Base-by-base conservation (phyloP, 352 stramenopile genomes). In the Pythium guiyangense region DNA sequence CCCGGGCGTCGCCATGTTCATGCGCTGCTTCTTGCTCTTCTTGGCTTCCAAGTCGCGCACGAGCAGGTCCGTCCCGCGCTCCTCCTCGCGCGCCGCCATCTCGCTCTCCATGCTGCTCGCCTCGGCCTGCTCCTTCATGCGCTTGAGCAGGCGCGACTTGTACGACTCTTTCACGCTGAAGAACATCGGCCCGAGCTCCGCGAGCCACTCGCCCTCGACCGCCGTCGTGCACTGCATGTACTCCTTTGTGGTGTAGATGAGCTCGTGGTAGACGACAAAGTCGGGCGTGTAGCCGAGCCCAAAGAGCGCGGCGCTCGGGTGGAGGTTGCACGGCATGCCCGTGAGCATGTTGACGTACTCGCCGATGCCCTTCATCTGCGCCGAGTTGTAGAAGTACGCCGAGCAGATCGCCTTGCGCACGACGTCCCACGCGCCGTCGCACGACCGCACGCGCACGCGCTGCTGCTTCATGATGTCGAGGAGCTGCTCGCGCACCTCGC, bases 331-430 rank as follows among this genome's bases (percentile, higher is more conserved):
- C 43, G 97, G 96, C 74, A 99, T 99, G 17, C 96, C 96, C 35
- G 91, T 98, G 20, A 99, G 74, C 92, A 99, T 98, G 73, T 99
- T 99, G n/a, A 99, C 96, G 71, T 99, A 99, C 71, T 99, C 96
- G 27, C 96, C 97, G 56, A 99, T 98, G 20, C 96, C 96, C 77
- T 99, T 99, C 69, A 99, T 98, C 64, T 98, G 96, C 12, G 96
- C 97, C 48, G 89, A 96, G 64, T 99, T 99, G 91, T 99, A 99
- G 63, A 99, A 99, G 73, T 99, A 99, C 14, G 96, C 96, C 20
- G 96, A 98, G 74, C 97, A 99, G 66, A 99, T 99, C 0, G 96
- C 92, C 74, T 99, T 98, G 35, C 97, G 88, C 42, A 99, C 93
- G 4, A 97, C 84, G 77, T 99, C 97, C 97, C 97, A 99, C 44